Evolutionary conservation across 768 basidiomycete species (phyloP).

Genomic region (Lactifluus hygrophoroides): DNA sequence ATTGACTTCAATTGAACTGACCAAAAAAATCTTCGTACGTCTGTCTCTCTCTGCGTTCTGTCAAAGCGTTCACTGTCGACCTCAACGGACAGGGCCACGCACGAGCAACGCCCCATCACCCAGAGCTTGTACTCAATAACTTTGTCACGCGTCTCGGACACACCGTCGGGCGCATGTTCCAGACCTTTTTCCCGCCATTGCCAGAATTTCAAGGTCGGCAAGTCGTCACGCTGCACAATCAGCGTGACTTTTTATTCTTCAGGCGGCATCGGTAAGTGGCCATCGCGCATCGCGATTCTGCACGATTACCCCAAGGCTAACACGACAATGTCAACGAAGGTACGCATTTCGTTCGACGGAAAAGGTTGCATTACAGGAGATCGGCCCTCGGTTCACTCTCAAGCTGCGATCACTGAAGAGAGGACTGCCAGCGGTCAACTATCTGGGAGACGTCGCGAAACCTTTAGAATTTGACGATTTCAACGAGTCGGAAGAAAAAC

Average conservation of each 20-base stretch:
- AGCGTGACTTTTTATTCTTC: slow-evolving; percentile 97
- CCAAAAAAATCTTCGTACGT: slow-evolving; percentile 77
- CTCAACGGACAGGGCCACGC: slow-evolving; percentile 68
- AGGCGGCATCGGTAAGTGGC: slow-evolving; percentile 73
- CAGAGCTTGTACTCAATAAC: slow-evolving; percentile 90
- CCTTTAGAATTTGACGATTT: slow-evolving; percentile 44
- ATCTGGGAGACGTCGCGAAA: slow-evolving; percentile 54
- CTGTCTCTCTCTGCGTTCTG: background rate
- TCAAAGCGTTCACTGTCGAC: background rate
- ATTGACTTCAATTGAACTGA: slow-evolving; percentile 78
- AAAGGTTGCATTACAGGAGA: slow-evolving; percentile 91
- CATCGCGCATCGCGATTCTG: background rate
- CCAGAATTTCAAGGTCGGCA: slow-evolving; percentile 95
- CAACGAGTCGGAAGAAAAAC: slow-evolving; percentile 27
- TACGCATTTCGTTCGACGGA: slow-evolving; percentile 90
- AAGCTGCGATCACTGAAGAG: slow-evolving; percentile 87
- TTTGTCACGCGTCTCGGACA: slow-evolving; percentile 93
- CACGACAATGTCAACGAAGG: slow-evolving; percentile 32
- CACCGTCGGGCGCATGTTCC: slow-evolving; percentile 90
- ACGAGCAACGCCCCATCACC: slow-evolving; percentile 83
- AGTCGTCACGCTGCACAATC: slow-evolving; percentile 95
- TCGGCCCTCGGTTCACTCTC: slow-evolving; percentile 93
- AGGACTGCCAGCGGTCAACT: slow-evolving; percentile 74
- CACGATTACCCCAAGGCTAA: slow-evolving; percentile 17
- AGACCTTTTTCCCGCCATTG: slow-evolving; percentile 89